phyloP scores from a whole-genome alignment of 1,139 yeast species.

The Groenewaldozyma auringiensis region DNA sequence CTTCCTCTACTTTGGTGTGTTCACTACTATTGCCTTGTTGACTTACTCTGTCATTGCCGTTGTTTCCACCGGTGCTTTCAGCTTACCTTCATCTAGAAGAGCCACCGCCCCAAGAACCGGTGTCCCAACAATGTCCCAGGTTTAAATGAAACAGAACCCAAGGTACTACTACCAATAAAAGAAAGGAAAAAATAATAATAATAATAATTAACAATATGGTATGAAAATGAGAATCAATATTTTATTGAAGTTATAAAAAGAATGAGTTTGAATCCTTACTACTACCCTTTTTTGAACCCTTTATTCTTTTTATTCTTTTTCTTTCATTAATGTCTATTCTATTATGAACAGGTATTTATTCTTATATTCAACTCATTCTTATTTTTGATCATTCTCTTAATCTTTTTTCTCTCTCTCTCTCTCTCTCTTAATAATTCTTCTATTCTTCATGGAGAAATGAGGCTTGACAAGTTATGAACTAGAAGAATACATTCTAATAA shows the following conservation, averaged over 20 bases:
- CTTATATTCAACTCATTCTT: too few species aligned
- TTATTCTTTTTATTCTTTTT: background rate
- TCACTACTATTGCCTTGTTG: conserved; percentile 62
- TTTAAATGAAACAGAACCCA: conserved; percentile 24
- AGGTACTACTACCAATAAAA: background rate
- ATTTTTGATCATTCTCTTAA: background rate
- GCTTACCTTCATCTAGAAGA: conserved; percentile 39
- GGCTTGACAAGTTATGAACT: background rate
- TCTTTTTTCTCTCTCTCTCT: background rate
- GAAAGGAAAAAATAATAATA: background rate
- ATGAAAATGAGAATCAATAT: background rate
- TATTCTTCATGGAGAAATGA: background rate
- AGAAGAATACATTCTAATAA: background rate
- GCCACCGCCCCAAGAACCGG: conserved; percentile 61
- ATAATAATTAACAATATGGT: background rate
- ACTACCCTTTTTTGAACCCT: too few species aligned
- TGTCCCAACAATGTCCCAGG: conserved; percentile 84
- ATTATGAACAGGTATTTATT: too few species aligned
- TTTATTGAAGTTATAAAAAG: background rate
- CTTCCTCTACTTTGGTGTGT: conserved; percentile 81
- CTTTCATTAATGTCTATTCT: too few species aligned
- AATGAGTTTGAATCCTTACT: too few species aligned
- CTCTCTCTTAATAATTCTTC: background rate
- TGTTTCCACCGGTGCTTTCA: conserved; percentile 67
- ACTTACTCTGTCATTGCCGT: conserved; percentile 54